Conservation (phyloP, 2,329 filamentous ascomycete species). For the Cucurbitaria berberidis region DNA sequence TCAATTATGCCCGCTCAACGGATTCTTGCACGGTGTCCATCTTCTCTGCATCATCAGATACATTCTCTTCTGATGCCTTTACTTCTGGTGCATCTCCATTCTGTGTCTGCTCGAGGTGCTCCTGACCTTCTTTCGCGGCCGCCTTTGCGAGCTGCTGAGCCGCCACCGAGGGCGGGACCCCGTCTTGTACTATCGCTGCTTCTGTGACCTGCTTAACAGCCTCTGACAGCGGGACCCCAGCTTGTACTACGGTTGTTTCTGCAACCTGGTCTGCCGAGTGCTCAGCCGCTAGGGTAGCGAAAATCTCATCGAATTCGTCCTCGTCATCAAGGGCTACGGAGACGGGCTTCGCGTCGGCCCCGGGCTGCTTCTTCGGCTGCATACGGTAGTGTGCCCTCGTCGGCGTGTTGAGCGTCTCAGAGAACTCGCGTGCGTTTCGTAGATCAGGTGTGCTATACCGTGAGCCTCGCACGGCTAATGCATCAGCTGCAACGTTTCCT, state of each 20-base stretch:
- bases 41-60: neutral
- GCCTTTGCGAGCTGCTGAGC: neutral
- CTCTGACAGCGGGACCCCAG: neutral
- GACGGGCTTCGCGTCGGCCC: neutral
- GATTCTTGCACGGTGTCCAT: neutral
- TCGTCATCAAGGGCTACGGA: too few relatives aligned
- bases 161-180: neutral
- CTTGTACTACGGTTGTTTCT: neutral
- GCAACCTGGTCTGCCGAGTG: neutral
- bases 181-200: neutral
- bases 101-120: neutral
- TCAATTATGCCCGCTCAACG: neutral
- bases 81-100: neutral
- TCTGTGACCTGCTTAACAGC: neutral
- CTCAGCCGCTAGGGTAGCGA: slow-evolving; percentile 3
- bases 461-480: slow-evolving; percentile 26
- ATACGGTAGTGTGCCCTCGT: neutral
- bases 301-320: slow-evolving; percentile 2
- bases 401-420: slow-evolving; percentile 11
- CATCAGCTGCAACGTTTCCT: slow-evolving; percentile 83
- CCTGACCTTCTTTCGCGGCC: neutral
- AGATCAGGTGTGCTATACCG: slow-evolving; percentile 21
- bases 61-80: too few relatives aligned
- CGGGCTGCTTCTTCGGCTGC: neutral
- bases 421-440: slow-evolving; percentile 13